Percentiles rank a stretch among this genome's conserved stretches.
phyloP scores from a whole-genome alignment of 441 rosid genomes.

The Pelargonium cotyledonis region DNA sequence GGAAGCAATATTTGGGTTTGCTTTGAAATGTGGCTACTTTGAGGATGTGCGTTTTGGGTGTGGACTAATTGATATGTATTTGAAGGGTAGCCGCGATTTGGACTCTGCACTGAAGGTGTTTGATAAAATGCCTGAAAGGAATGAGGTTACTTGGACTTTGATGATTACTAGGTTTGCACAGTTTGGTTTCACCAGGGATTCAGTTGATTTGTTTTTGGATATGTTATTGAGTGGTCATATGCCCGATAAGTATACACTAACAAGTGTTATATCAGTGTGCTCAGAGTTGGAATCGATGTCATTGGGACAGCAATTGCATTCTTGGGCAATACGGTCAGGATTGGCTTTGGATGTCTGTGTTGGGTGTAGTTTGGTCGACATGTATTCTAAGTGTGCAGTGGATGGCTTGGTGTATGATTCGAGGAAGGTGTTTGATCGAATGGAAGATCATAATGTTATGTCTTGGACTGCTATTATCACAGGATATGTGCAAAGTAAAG shows the following conservation, averaged over 20 bases:
- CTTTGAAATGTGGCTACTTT: constrained; percentile 38
- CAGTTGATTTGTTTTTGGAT: constrained; percentile 41
- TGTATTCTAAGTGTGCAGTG: constrained; percentile 50
- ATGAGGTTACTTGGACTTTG: constrained; percentile 60
- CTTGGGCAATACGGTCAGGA: constrained; percentile 39
- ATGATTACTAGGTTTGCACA: constrained; percentile 57
- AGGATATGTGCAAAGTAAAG: constrained; percentile 70
- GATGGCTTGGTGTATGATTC: constrained; percentile 51
- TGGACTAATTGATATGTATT: constrained; percentile 51
- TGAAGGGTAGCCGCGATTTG: constrained; percentile 35
- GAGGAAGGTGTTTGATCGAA: constrained; percentile 37
- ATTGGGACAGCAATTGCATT: constrained; percentile 53
- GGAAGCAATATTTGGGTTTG: constrained; percentile 38
- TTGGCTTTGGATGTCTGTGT: constrained; percentile 45
- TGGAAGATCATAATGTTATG: constrained; percentile 34
- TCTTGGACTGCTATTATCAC: constrained; percentile 74
- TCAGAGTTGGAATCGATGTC: constrained; percentile 42
- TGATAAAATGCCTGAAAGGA: constrained; percentile 30
- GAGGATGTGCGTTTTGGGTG: constrained; percentile 50
- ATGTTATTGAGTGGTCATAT: constrained; percentile 33
- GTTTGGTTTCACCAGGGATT: constrained; percentile 57
- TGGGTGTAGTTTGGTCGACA: constrained; percentile 58
- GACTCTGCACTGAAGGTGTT: constrained; percentile 48
- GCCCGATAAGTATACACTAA: constrained; percentile 54
- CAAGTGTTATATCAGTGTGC: constrained; percentile 50